Evolutionary conservation across 371 early-diverging fungal species (phyloP).

Genomic region (Saksenaea vasiformis): DNA sequence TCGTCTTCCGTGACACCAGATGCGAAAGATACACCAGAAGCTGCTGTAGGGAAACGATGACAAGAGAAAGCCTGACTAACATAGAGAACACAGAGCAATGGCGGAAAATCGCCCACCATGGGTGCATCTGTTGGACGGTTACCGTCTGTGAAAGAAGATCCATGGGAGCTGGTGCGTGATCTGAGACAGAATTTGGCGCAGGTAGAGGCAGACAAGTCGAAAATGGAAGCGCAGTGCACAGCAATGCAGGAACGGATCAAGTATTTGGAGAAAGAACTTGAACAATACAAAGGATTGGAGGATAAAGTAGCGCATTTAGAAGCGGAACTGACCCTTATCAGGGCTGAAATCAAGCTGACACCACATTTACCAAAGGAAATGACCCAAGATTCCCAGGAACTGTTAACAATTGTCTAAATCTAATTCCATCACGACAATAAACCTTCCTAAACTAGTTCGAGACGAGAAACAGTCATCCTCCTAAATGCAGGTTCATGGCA

Average conservation of each 20-base stretch:
- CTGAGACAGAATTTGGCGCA: constrained; percentile 19
- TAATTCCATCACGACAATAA: no score
- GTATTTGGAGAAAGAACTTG: constrained; percentile 24
- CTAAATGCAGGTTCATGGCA: no score
- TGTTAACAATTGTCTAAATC: no score
- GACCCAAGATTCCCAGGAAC: neutral
- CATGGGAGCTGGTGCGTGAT: constrained; percentile 32
- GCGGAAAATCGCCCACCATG: constrained; percentile 10
- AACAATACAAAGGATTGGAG: constrained; percentile 23
- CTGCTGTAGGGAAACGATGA: neutral
- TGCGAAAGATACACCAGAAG: neutral
- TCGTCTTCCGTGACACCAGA: constrained; percentile 51
- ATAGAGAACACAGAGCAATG: neutral
- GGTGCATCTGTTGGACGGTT: neutral
- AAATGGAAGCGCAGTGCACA: constrained; percentile 12
- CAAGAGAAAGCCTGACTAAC: neutral
- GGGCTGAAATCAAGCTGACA: constrained; percentile 38
- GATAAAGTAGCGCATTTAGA: constrained; percentile 41
- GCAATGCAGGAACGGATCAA: constrained; percentile 15
- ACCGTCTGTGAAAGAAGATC: constrained; percentile 14
- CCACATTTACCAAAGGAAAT: constrained; percentile 18
- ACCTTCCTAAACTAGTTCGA: no score
- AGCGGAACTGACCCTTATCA: constrained; percentile 40
- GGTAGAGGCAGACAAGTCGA: constrained; percentile 15
- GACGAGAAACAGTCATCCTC: no score